Percentiles rank a stretch among this genome's conserved stretches.
Evolutionary conservation across 805 yeast species (phyloP).

Genomic region (Metschnikowia peoriensis): DNA sequence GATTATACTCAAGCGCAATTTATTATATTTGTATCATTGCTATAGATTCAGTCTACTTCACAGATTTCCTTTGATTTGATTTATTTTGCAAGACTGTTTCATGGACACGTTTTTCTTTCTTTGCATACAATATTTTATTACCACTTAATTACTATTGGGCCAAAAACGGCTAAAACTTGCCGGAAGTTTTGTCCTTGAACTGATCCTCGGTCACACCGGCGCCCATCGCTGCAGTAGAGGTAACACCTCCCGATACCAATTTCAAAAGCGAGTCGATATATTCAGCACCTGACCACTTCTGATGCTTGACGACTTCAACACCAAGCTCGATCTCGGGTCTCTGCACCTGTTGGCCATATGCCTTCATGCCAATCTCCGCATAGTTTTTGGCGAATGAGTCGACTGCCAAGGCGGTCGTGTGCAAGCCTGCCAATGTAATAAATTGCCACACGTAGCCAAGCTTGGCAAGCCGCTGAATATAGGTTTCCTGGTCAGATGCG

Average conservation of each 20-base stretch:
- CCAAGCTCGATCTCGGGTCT: slow-evolving; percentile 81
- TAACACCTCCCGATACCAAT: slow-evolving; percentile 90
- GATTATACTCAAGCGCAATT: too few relatives aligned
- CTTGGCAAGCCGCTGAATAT: slow-evolving; percentile 79
- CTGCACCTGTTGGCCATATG: slow-evolving; percentile 87
- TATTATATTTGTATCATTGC: too few relatives aligned
- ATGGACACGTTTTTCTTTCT: too few relatives aligned
- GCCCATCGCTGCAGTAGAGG: slow-evolving; percentile 98
- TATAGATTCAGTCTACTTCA: too few relatives aligned
- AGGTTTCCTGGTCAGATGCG: slow-evolving; percentile 82
- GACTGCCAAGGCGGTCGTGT: slow-evolving; percentile 89
- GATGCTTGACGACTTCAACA: slow-evolving; percentile 96
- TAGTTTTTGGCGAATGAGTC: slow-evolving; percentile 81
- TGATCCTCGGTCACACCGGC: slow-evolving; percentile 97
- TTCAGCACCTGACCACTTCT: slow-evolving; percentile 98
- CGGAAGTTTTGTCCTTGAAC: slow-evolving; percentile 50
- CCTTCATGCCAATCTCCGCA: slow-evolving; percentile 86
- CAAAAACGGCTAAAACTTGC: slow-evolving; percentile 16
- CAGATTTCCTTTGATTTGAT: too few relatives aligned
- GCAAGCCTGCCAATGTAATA: slow-evolving; percentile 95
- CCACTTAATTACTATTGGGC: background rate
- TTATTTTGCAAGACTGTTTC: too few relatives aligned
- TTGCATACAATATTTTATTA: background rate
- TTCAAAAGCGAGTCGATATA: slow-evolving; percentile 88
- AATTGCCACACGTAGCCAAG: slow-evolving; percentile 97